Percentiles rank a stretch among this genome's conserved stretches.
Conservation (phyloP, 306 rosid species). For the Betula pendula region DNA sequence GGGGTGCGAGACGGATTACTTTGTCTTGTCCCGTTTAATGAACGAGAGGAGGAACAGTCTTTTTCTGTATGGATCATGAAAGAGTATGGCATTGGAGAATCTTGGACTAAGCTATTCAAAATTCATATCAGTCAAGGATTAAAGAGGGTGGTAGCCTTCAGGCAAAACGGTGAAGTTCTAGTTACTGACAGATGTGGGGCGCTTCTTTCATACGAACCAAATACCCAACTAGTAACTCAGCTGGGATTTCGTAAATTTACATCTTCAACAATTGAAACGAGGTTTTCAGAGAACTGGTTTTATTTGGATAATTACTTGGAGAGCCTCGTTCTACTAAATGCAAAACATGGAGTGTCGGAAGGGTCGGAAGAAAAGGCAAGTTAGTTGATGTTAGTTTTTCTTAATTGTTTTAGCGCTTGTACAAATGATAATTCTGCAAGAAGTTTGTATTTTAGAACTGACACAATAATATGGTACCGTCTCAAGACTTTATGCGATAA, state of each 20-base stretch:
- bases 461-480: no score
- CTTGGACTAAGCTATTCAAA: constrained; percentile 20
- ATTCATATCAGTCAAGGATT: neutral
- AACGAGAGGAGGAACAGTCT: neutral
- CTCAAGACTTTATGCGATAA: neutral
- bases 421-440: neutral
- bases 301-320: neutral
- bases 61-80: constrained; percentile 13
- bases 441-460: neutral
- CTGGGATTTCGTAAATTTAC: neutral
- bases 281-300: neutral
- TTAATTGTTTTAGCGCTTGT: neutral
- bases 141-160: neutral
- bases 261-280: no score
- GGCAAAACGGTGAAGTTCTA: constrained; percentile 11
- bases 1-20: neutral
- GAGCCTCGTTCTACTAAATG: neutral
- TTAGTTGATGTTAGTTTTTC: neutral
- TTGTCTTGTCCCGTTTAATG: neutral
- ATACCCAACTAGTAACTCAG: neutral
- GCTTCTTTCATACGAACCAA: constrained; percentile 14
- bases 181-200: neutral
- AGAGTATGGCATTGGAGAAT: constrained; percentile 15
- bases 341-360: neutral
- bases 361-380: neutral